Percentiles rank a stretch among this genome's conserved stretches.
Evolutionary conservation across 78 protist species (phyloP).

Genomic region (Dictyostelium brefeldianum): DNA sequence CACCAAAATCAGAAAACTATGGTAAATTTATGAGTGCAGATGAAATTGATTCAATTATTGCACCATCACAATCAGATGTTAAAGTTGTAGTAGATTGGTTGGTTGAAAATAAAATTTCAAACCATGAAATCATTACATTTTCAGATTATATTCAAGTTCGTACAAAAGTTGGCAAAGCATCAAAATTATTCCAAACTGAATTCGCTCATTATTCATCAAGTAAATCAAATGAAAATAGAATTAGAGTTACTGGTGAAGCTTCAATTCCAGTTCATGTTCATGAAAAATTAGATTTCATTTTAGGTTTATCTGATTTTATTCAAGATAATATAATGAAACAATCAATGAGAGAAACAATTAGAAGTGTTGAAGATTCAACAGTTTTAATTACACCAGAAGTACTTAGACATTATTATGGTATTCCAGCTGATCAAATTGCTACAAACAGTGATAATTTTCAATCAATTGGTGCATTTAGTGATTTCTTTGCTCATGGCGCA

Average conservation of each 20-base stretch:
- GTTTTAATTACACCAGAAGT: conserved; percentile 61
- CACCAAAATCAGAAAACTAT: conserved; percentile 74
- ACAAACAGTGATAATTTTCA: conserved; percentile 35
- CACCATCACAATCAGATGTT: conserved; percentile 30
- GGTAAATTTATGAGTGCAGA: conserved; percentile 59
- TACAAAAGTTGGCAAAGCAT: conserved; percentile 38
- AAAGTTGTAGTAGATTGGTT: conserved; percentile 40
- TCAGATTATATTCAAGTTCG: conserved; percentile 65
- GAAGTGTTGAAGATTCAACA: neutral
- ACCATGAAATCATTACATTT: conserved; percentile 23
- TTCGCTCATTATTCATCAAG: conserved; percentile 12
- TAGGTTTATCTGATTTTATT: conserved; percentile 78
- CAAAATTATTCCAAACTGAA: conserved; percentile 23
- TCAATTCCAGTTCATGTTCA: conserved; percentile 37
- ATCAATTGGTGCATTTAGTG: conserved; percentile 72
- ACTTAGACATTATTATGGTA: conserved; percentile 53
- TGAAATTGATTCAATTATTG: conserved; percentile 45
- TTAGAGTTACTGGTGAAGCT: conserved; percentile 48
- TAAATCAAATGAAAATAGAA: neutral
- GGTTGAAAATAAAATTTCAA: neutral
- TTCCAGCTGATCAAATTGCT: conserved; percentile 40
- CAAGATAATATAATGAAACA: conserved; percentile 36
- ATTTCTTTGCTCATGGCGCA: conserved; percentile 69
- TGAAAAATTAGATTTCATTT: conserved; percentile 72
- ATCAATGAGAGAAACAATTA: conserved; percentile 7